Evolutionary conservation across 345 rosid genomes (phyloP).

Genomic region (Eucalyptus coolabah): DNA sequence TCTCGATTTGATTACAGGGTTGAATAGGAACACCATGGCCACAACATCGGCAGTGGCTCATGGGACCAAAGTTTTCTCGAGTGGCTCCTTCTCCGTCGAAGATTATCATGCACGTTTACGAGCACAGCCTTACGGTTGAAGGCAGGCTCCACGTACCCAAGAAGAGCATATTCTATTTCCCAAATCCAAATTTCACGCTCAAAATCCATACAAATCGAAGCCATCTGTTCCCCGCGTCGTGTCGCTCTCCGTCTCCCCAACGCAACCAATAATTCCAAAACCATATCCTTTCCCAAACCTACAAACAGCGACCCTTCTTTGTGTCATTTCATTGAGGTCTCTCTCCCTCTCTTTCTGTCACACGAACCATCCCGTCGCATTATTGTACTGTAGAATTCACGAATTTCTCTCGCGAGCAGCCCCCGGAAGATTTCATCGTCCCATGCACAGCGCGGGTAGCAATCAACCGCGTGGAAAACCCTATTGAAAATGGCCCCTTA

Average conservation of each 20-base stretch:
- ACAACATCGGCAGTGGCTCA: neutral
- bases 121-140: neutral
- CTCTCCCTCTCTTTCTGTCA: neutral
- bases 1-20: neutral
- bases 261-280: neutral
- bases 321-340: neutral
- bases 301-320: neutral
- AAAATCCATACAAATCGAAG: neutral
- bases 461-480: neutral
- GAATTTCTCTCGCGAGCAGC: neutral
- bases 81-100: neutral
- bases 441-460: neutral
- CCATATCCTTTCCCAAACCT: neutral
- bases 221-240: neutral
- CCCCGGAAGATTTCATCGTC: neutral
- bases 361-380: neutral
- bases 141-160: neutral
- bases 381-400: neutral
- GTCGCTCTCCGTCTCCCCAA: neutral
- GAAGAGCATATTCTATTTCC: neutral
- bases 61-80: neutral
- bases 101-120: neutral
- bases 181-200: neutral
- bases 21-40: neutral
- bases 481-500: neutral